These are phyloP conservation scores for Lentinus tigrinus DNA, from an alignment of 768 basidiomycete species.

Conservation along the genomic window DNA sequence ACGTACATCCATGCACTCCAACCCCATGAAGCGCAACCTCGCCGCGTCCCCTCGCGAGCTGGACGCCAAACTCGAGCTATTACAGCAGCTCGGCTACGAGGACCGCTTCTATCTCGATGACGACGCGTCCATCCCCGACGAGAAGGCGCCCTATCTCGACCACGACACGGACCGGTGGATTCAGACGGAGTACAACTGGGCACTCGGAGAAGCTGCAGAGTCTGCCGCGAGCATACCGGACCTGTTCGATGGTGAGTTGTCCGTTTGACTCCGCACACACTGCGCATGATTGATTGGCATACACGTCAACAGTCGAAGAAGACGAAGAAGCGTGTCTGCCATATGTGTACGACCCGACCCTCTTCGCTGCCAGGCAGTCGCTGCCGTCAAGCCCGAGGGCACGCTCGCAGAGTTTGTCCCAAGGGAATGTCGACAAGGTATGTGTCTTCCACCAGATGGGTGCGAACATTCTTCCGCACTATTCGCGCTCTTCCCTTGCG, in stretches of 20 bases:
- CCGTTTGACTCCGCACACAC: not conserved
- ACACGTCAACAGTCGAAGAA: constrained; percentile 18
- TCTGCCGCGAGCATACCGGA: constrained; percentile 15
- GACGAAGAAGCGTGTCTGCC: constrained; percentile 20
- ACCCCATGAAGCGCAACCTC: constrained; percentile 2
- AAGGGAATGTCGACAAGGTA: constrained; percentile 18
- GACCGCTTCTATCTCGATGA: constrained; percentile 9
- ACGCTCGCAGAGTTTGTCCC: constrained; percentile 10
- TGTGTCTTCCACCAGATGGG: not conserved
- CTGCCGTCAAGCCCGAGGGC: constrained; percentile 1
- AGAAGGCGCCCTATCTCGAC: constrained; percentile 9
- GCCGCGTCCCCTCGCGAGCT: constrained; percentile 12
- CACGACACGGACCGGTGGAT: constrained; percentile 17
- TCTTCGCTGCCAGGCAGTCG: constrained; percentile 14
- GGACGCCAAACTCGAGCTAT: constrained; percentile 23
- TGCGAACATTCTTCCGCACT: not conserved
- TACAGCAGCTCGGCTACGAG: constrained; percentile 20
- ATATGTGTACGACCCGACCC: constrained; percentile 21
- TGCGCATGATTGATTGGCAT: constrained; percentile 1
- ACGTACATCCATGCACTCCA: constrained; percentile 13
- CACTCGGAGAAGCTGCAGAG: constrained; percentile 16
- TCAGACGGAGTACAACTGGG: constrained; percentile 19
- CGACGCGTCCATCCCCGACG: constrained; percentile 8
- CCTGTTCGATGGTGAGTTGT: constrained; percentile 11
- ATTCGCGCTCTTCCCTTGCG: not conserved